phyloP scores from a whole-genome alignment of 495 filamentous ascomycete genomes.

The Glutinoglossum americanum region DNA sequence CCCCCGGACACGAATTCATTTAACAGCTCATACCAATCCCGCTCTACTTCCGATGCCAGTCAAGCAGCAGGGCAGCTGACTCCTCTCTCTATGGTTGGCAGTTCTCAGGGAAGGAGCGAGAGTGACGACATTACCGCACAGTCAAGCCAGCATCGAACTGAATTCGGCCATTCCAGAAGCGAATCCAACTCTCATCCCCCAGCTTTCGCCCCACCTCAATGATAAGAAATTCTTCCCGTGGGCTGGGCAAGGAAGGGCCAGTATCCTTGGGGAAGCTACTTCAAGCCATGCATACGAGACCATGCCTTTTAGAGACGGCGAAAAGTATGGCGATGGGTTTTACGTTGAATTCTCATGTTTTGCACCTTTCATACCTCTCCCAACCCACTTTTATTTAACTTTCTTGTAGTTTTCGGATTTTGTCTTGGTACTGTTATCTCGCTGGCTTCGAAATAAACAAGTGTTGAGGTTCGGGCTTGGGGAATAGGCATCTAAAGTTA shows the following conservation, averaged over 20 bases:
- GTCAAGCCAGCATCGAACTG: not conserved
- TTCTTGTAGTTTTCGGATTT: not conserved
- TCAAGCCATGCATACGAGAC: not conserved
- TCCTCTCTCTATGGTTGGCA: not conserved
- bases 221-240: not conserved
- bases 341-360: not conserved
- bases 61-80: not conserved
- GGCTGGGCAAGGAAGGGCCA: not conserved
- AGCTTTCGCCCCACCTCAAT: not conserved
- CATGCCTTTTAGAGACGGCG: not conserved
- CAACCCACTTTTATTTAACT: not conserved
- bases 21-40: not conserved
- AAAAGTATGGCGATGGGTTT: not conserved
- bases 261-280: not conserved
- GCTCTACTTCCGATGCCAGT: not conserved
- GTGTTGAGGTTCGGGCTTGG: not conserved
- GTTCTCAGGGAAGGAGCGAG: not conserved
- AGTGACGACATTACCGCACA: not conserved
- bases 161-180: not conserved
- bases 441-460: not conserved
- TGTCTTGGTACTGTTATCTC: not conserved
- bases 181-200: not conserved
- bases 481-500: not conserved
- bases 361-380: not conserved
- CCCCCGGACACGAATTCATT: not conserved